Conservation (phyloP, 1,284 basidiomycete genomes). For the Moniliophthora roreri region DNA sequence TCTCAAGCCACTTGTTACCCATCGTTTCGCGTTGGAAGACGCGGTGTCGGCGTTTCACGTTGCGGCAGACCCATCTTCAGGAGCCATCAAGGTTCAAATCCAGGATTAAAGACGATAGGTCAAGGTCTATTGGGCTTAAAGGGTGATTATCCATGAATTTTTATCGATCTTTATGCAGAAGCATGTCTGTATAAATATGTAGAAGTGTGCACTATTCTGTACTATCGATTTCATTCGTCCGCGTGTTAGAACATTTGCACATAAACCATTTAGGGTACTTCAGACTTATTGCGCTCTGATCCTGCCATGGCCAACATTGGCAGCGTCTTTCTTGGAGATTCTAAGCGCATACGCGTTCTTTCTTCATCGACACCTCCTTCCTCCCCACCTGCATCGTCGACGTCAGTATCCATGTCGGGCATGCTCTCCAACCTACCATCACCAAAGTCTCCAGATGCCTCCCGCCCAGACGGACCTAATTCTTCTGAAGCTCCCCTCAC, state of each 20-base stretch:
- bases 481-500: slow-evolving; percentile 17
- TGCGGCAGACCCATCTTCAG: slow-evolving; percentile 65
- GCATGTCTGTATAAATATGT: neutral
- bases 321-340: slow-evolving; percentile 75
- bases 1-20: slow-evolving; percentile 82
- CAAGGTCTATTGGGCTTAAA: neutral
- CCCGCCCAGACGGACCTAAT: slow-evolving; percentile 7
- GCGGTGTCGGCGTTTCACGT: slow-evolving; percentile 80
- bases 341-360: slow-evolving; percentile 58
- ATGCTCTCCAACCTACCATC: slow-evolving; percentile 18
- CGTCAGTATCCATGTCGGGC: slow-evolving; percentile 22
- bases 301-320: slow-evolving; percentile 57
- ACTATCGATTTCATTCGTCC: no score
- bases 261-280: no score
- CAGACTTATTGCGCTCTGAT: no score
- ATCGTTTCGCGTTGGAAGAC: slow-evolving; percentile 74
- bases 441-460: slow-evolving; percentile 6
- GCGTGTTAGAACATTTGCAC: no score
- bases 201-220: neutral
- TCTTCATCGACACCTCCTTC: slow-evolving; percentile 61
- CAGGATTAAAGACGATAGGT: no score
- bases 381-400: slow-evolving; percentile 44
- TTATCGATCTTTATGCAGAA: neutral
- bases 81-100: slow-evolving; percentile 68
- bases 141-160: neutral